Percentiles rank a stretch among this genome's conserved stretches.
Evolutionary conservation across 371 early-diverging fungal species (phyloP).

Genomic region (Smittium culicis): DNA sequence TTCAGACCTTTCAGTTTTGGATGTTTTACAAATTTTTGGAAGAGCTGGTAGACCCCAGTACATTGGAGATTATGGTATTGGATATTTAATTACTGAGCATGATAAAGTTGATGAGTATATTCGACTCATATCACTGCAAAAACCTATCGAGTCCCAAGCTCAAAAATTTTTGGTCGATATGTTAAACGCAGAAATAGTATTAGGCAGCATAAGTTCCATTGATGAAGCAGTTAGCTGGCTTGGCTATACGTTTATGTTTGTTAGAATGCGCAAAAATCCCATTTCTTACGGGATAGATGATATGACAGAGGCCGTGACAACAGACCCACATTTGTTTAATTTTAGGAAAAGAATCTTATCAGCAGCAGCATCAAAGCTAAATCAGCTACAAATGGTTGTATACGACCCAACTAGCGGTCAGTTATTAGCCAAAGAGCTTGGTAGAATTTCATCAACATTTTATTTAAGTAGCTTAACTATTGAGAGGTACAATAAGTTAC

Average conservation of each 20-base stretch:
- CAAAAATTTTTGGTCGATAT: slow-evolving; percentile 77
- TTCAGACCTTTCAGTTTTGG: slow-evolving; percentile 83
- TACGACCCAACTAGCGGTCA: slow-evolving; percentile 71
- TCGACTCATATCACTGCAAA: slow-evolving; percentile 86
- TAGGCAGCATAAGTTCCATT: slow-evolving; percentile 86
- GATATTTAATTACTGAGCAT: slow-evolving; percentile 79
- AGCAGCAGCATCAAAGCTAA: slow-evolving; percentile 54
- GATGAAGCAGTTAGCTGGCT: slow-evolving; percentile 95
- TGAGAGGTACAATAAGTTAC: slow-evolving; percentile 57
- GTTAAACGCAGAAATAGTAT: slow-evolving; percentile 92
- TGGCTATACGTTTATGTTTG: slow-evolving; percentile 92
- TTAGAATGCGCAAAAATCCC: slow-evolving; percentile 93
- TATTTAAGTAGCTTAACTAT: slow-evolving; percentile 79
- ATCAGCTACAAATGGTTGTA: slow-evolving; percentile 81
- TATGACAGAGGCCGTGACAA: slow-evolving; percentile 45
- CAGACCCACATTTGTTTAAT: slow-evolving; percentile 65
- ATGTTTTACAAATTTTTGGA: slow-evolving; percentile 98
- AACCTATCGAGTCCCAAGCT: slow-evolving; percentile 93
- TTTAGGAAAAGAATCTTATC: slow-evolving; percentile 61
- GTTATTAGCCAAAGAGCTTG: slow-evolving; percentile 76
- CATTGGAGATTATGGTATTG: slow-evolving; percentile 73
- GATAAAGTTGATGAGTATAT: slow-evolving; percentile 88
- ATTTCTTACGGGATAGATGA: slow-evolving; percentile 77
- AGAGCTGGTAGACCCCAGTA: slow-evolving; percentile 98
- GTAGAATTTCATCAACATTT: slow-evolving; percentile 81